Conservation (phyloP, 371 early-diverging fungal species). For the Massospora cicadina region DNA sequence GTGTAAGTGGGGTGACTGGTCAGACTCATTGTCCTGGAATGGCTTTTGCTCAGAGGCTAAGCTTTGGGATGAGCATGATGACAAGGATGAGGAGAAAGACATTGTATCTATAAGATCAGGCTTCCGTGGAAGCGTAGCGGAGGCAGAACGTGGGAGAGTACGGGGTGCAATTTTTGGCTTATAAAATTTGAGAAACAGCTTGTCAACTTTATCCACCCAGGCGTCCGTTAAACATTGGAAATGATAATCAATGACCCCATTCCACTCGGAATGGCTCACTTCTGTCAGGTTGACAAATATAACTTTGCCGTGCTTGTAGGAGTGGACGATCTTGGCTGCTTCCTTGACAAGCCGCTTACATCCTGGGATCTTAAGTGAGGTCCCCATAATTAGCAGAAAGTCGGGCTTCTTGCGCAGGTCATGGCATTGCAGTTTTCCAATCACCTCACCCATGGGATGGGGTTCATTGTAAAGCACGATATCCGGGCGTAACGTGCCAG, state of each 20-base stretch:
- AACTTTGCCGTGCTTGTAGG: slow-evolving; percentile 29
- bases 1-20: not conserved
- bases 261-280: slow-evolving; percentile 55
- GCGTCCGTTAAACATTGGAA: slow-evolving; percentile 62
- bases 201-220: slow-evolving; percentile 29
- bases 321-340: slow-evolving; percentile 50
- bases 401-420: slow-evolving; percentile 66
- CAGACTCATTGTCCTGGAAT: not conserved
- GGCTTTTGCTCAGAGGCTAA: not conserved
- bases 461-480: slow-evolving; percentile 96
- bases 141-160: not conserved
- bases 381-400: slow-evolving; percentile 93
- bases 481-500: slow-evolving; percentile 82
- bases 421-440: slow-evolving; percentile 41
- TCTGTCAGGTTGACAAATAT: slow-evolving; percentile 40
- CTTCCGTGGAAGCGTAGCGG: not conserved
- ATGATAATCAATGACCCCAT: slow-evolving; percentile 70
- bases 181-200: slow-evolving; percentile 2
- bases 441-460: slow-evolving; percentile 74
- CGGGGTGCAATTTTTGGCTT: not conserved
- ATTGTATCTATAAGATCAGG: not conserved
- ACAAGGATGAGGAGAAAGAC: not conserved
- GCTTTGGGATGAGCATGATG: not conserved
- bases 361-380: slow-evolving; percentile 89
- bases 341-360: slow-evolving; percentile 77